Percentiles rank a stretch among this genome's conserved stretches.
Evolutionary conservation across 306 rosid species (phyloP).

Genomic region (Prosopis cineraria): DNA sequence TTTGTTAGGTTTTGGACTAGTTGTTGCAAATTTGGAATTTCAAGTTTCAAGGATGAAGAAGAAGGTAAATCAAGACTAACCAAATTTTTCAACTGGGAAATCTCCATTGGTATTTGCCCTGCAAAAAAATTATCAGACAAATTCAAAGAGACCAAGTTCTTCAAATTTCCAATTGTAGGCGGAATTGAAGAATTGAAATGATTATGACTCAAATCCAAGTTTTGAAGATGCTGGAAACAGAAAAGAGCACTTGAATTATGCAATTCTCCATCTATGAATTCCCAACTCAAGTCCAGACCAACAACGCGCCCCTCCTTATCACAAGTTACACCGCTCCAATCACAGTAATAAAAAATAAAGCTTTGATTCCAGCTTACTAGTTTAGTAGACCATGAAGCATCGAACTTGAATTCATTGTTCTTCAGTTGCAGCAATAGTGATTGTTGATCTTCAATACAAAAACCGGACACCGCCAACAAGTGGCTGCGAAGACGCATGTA

Average conservation of each 20-base stretch:
- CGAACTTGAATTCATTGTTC: not conserved
- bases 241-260: no score
- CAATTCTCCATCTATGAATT: not conserved
- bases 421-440: slow-evolving; percentile 28
- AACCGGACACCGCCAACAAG: not conserved
- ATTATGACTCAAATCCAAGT: slow-evolving; percentile 18
- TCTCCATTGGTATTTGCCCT: slow-evolving; percentile 31
- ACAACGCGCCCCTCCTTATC: not conserved
- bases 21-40: slow-evolving; percentile 28
- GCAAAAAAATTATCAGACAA: slow-evolving; percentile 1
- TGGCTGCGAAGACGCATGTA: not conserved
- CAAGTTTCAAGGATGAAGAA: not conserved
- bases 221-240: slow-evolving; percentile 27
- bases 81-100: slow-evolving; percentile 30
- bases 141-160: slow-evolving; percentile 9
- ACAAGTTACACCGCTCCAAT: slow-evolving; percentile 46
- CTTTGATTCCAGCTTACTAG: slow-evolving; percentile 30
- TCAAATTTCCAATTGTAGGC: not conserved
- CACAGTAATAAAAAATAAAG: slow-evolving; percentile 34
- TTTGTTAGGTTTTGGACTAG: no score
- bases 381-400: not conserved
- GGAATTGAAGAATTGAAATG: not conserved
- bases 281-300: not conserved
- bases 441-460: slow-evolving; percentile 36
- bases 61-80: slow-evolving; percentile 13